Conservation (phyloP, 2,329 filamentous ascomycete genomes). For the Diaporthe ilicicola region DNA sequence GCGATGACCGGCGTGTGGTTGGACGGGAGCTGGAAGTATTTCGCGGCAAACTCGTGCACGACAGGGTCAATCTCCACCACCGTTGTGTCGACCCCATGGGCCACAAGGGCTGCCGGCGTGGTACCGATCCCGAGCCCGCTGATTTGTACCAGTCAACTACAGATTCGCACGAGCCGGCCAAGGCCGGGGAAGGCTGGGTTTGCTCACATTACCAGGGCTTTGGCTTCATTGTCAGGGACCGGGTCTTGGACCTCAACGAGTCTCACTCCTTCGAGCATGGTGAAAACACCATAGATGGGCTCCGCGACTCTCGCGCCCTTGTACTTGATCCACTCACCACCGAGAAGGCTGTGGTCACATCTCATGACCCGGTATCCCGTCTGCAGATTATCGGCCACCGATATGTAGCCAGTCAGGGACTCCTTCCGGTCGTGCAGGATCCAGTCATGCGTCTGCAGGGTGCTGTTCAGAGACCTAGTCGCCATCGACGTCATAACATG, state of each 20-base stretch:
- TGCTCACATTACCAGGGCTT: slow-evolving; percentile 84
- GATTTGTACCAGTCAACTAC: slow-evolving; percentile 29
- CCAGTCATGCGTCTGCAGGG: slow-evolving; percentile 73
- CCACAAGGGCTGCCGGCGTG: slow-evolving; percentile 84
- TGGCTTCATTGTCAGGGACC: slow-evolving; percentile 71
- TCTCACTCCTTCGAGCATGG: slow-evolving; percentile 91
- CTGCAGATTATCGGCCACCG: slow-evolving; percentile 80
- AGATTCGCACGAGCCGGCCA: not conserved
- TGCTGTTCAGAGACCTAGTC: slow-evolving; percentile 70
- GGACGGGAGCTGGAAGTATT: slow-evolving; percentile 81
- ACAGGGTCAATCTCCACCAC: slow-evolving; percentile 94
- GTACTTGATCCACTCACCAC: slow-evolving; percentile 83
- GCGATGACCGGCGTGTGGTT: slow-evolving; percentile 84
- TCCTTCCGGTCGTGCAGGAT: slow-evolving; percentile 82
- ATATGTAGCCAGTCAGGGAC: slow-evolving; percentile 90
- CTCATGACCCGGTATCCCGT: slow-evolving; percentile 82
- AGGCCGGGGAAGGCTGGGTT: not conserved
- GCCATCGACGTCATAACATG: slow-evolving; percentile 73
- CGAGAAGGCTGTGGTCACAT: slow-evolving; percentile 93
- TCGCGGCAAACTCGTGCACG: slow-evolving; percentile 82
- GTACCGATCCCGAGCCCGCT: slow-evolving; percentile 94
- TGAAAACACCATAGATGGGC: slow-evolving; percentile 95
- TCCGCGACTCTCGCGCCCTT: slow-evolving; percentile 71
- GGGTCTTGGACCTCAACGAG: slow-evolving; percentile 71
- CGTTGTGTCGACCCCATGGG: slow-evolving; percentile 90